Evolutionary conservation across 106 monocot genomes (phyloP).

Genomic region (Dendrobium chrysotoxum): DNA sequence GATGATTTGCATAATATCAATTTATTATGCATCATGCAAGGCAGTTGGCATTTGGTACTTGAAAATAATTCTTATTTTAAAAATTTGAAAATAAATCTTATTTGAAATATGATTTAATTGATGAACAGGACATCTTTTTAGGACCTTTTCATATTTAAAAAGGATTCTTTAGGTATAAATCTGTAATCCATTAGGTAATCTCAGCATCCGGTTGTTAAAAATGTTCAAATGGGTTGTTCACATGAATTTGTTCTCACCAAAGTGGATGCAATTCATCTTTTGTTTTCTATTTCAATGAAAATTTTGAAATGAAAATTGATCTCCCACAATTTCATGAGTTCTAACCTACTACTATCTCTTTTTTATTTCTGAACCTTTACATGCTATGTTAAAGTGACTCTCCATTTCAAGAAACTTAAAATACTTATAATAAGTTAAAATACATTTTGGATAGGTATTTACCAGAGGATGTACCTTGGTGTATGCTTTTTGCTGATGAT

Average conservation of each 20-base stretch:
- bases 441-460: too few relatives aligned
- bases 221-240: not conserved
- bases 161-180: not conserved
- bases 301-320: too few relatives aligned
- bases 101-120: not conserved
- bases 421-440: not conserved
- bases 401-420: not conserved
- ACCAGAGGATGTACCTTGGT: too few relatives aligned
- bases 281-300: too few relatives aligned
- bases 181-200: not conserved
- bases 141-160: not conserved
- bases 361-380: too few relatives aligned
- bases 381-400: not conserved
- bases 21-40: not conserved
- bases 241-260: too few relatives aligned
- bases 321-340: not conserved
- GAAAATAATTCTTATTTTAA: not conserved
- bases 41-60: not conserved
- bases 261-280: too few relatives aligned
- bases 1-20: too few relatives aligned
- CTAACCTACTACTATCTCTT: not conserved
- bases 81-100: too few relatives aligned
- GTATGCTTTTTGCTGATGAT: too few relatives aligned
- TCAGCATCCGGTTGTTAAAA: not conserved
- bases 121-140: not conserved